Base-by-base conservation (phyloP, 371 early-diverging fungal genomes). In the Blastocladiella emersonii region DNA sequence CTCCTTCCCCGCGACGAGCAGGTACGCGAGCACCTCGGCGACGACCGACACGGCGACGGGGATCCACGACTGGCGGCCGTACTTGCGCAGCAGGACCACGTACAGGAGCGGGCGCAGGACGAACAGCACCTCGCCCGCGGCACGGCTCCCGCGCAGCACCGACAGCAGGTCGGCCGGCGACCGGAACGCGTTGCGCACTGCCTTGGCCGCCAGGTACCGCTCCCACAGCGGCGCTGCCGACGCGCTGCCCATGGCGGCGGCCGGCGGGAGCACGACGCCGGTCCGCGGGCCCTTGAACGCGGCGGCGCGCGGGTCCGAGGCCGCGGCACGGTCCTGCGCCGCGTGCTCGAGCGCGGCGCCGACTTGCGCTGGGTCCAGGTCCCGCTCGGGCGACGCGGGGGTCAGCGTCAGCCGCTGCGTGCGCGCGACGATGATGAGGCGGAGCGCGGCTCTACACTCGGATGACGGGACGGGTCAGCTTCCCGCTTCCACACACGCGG, bases 61-160 rank as follows among this genome's bases (percentile, higher is more conserved):
- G 57, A 78, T 78, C 89, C 91, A 94, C 17, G 89, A 85, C 55
- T 78, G 68, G 63, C 66, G 70, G 17, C 93, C 95, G 64, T 78
- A 87, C 61, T 79, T 80, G 65, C 84, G 77, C 55, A 93, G 78
- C 5, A 85, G 81, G 34, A 91, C 57, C 4, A 91, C 91, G 67
- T 93, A 94, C 23, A 89, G 63, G 6, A 96, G 63, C 6, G 97
- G 97, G 43, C 94, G 76, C 36, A 93, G 45, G 43, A 92, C 85
- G 71, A 85, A 92, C 60, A 91, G 66, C 48, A 81, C 72, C 74
- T 96, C 96, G 17, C 87, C 91, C 3, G 82, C 44, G 32, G 74
- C 69, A 2, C 87, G 84, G 19, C 82, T 55, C 3, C 81, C 74
- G 25, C 67, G 59, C 71, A 89, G 72, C 21, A 67, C 67, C 27